Evolutionary conservation across 371 early-diverging fungal species (phyloP), one percentile per base, ranked within the genome.

Genomic region (Mortierella sp.): DNA sequence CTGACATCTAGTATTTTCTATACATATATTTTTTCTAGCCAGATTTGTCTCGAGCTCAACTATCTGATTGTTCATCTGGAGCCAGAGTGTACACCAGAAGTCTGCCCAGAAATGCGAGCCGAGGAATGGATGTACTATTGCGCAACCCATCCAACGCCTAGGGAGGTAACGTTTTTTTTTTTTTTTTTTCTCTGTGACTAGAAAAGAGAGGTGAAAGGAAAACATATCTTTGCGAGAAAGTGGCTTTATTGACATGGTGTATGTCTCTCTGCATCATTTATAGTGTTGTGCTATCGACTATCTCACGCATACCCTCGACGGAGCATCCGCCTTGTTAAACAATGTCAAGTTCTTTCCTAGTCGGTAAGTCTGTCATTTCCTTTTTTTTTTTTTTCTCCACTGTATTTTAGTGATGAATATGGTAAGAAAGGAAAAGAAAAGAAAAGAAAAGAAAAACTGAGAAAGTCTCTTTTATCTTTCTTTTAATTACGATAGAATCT

Each of bases 241-340:
- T n/a, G n/a, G n/a, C n/a, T n/a, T 37, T 1, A 18, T 46, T 16
- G 29, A 50, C 26, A 25, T 7, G 23, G 25, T 0, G 6, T 56
- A n/a, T 25, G 6, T 30, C 18, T 68, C 29, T 30, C 30, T n/a
- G n/a, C n/a, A n/a, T n/a, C 25, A 9, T 57, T 26, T 25, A 7
- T 69, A 96, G 94, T 97, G 97, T 72, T 90, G 91, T 43, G 98
- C 98, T 1, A 93, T 97, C 51, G 96, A 96, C 68, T 98, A 98
- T 75, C 89, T 92, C 44, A 91, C 95, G 23, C 98, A 98, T 81
- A 96, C 97, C 0, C 80, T 97, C 64, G 97, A 98, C 77, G 92
- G 93, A 18, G 94, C 97, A 1, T 92, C 92, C 9, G 88, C 91
- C 16, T 77, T 94, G 29, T 81, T 98, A 18, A 94, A 94, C 80